Conservation (phyloP, 208 protist genomes). For the Trypanosoma vivax region DNA sequence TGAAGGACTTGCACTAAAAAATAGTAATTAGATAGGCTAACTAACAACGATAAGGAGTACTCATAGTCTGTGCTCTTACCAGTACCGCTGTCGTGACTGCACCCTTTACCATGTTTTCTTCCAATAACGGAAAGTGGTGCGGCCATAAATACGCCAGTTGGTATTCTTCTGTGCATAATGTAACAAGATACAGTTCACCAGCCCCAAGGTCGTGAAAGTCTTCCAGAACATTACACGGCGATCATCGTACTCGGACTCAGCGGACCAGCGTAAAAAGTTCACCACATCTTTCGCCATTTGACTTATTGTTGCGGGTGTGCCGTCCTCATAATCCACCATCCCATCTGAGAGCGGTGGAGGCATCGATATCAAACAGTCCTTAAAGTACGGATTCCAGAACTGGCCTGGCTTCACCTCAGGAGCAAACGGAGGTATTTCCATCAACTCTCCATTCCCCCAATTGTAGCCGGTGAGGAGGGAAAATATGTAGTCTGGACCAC, state of each 20-base stretch:
- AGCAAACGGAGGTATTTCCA: slow-evolving; percentile 79
- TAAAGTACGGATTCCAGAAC: slow-evolving; percentile 98
- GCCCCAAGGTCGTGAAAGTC: slow-evolving; percentile 61
- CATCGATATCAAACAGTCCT: slow-evolving; percentile 97
- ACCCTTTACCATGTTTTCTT: slow-evolving; percentile 76
- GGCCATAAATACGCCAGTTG: slow-evolving; percentile 84
- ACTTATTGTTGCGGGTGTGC: slow-evolving; percentile 92
- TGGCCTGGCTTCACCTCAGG: slow-evolving; percentile 83
- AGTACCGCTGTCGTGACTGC: not conserved
- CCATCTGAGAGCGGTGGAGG: slow-evolving; percentile 93
- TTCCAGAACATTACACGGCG: slow-evolving; percentile 85
- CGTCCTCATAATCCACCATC: slow-evolving; percentile 97
- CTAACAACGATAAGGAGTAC: too few species aligned
- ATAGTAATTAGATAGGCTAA: too few species aligned
- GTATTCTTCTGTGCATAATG: slow-evolving; percentile 87
- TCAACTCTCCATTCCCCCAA: slow-evolving; percentile 90
- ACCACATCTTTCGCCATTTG: slow-evolving; percentile 98
- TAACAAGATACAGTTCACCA: slow-evolving; percentile 79
- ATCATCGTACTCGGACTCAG: slow-evolving; percentile 86
- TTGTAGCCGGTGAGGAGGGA: slow-evolving; percentile 97
- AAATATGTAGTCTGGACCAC: slow-evolving; percentile 97
- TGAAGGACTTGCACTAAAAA: too few species aligned
- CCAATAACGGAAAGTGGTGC: slow-evolving; percentile 88
- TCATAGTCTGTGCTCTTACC: not conserved
- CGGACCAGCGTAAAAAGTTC: slow-evolving; percentile 91